Evolutionary conservation across 768 basidiomycete genomes (phyloP), one percentile per base, ranked within the genome.

Genomic region (Rhodotorula diobovata): DNA sequence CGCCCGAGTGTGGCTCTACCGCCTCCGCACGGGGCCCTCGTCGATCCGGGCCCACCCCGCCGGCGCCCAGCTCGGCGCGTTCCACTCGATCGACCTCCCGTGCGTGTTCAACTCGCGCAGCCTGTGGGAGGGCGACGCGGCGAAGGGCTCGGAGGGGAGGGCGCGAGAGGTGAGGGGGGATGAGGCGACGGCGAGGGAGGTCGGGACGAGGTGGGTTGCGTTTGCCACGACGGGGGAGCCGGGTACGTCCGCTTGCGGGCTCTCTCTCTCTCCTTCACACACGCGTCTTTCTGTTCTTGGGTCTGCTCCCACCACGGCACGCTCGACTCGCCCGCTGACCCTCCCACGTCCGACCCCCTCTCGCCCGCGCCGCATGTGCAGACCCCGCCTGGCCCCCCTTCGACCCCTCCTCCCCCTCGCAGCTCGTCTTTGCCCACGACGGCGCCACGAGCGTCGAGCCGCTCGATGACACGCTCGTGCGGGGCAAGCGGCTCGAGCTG

Each of bases 11-110:
- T 51, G 28, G 30, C 37, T 51, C 2, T 58, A 53, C 65, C 34
- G 43, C n/a, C 46, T 53, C 34, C 34, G n/a, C n/a, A n/a, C 30
- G 23, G 58, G 37, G n/a, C n/a, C 16, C 39, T 35, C 41, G 41
- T 43, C 25, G 5, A 6, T 39, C 8, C 58, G 41, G n/a, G 10
- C n/a, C 5, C 35, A 35, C 39, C 58, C 58, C 15, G 58, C 45
- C 58, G 41, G 21, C 14, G 16, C 66, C 64, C 56, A 55, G 34
- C 37, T 59, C 18, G 41, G 58, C 30, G 23, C 32, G n/a, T 43
- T 59, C 15, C 73, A 74, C 51, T 35, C 67, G 34, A 65, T 68
- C 45, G 69, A 71, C 55, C 63, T 74, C 11, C 73, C 73, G 11
- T 28, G 68, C 53, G 60, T 74, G 20, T 74, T 74, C 66, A 74